Percentiles rank a stretch among this genome's conserved stretches.
Conservation (phyloP, 2,329 filamentous ascomycete genomes). For the Arthrobotrys entomopaga region DNA sequence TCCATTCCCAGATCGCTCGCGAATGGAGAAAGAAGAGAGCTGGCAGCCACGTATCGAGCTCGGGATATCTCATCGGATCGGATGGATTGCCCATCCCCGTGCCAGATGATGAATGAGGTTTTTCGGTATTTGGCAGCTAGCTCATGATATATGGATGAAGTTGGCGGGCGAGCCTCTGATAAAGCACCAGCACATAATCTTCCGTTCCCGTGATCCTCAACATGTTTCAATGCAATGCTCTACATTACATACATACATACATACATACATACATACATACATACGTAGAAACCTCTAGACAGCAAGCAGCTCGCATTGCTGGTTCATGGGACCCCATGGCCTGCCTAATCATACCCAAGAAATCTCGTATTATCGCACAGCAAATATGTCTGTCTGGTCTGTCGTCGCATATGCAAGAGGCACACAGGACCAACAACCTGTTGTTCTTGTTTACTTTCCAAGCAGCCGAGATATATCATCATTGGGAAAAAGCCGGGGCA, state of each 20-base stretch:
- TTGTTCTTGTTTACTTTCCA: constrained; percentile 25
- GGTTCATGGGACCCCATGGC: constrained; percentile 8
- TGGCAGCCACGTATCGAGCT: constrained; percentile 46
- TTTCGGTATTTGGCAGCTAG: too few species aligned
- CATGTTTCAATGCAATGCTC: constrained; percentile 21
- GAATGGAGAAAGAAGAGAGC: constrained; percentile 1
- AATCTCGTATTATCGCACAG: background rate
- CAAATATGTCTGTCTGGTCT: constrained; percentile 14
- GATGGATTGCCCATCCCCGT: constrained; percentile 1
- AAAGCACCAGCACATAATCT: constrained; percentile 50
- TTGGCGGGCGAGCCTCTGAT: constrained; percentile 27
- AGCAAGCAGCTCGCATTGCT: constrained; percentile 32
- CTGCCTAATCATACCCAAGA: background rate
- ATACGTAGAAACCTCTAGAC: too few species aligned
- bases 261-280: too few species aligned
- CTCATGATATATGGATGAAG: background rate
- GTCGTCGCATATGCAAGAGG: constrained; percentile 52
- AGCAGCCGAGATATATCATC: constrained; percentile 9
- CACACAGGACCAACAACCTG: constrained; percentile 29
- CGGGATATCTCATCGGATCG: constrained; percentile 26
- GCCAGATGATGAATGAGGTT: background rate
- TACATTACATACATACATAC: too few species aligned
- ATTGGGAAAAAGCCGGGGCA: constrained; percentile 47
- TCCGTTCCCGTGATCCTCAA: constrained; percentile 32
- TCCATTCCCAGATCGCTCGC: background rate